A percentile compares a stretch with the other conserved stretches of the same genome.
Evolutionary conservation across 805 yeast species (phyloP).

Genomic region (Kodamaea neixiangensis): DNA sequence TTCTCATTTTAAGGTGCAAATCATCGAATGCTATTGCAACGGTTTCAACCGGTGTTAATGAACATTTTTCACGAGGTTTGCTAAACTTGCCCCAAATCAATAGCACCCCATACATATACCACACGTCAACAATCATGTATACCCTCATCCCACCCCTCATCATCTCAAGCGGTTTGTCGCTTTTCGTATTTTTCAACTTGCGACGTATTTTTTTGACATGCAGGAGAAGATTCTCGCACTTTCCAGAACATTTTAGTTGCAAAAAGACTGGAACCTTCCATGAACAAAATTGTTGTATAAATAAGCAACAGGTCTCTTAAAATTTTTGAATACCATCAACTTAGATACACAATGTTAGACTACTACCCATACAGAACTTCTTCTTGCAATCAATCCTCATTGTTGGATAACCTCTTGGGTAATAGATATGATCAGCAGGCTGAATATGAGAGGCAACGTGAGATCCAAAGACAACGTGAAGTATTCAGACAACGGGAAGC

Average conservation of each 20-base stretch:
- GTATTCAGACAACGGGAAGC: conserved; percentile 3
- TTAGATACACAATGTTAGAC: conserved; percentile 4
- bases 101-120: not conserved
- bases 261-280: conserved; percentile 5
- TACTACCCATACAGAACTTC: conserved; percentile 5
- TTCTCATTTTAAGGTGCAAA: too few relatives aligned
- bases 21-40: too few relatives aligned
- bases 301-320: not conserved
- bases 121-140: too few relatives aligned
- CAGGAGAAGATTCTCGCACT: conserved; percentile 5
- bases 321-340: not conserved
- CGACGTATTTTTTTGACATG: not conserved
- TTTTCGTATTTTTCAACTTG: not conserved
- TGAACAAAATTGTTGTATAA: not conserved
- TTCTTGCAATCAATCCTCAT: not conserved
- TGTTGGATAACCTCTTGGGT: conserved; percentile 5
- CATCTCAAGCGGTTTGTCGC: not conserved
- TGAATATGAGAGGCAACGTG: conserved; percentile 7
- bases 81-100: not conserved
- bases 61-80: not conserved
- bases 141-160: not conserved
- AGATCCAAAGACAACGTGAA: conserved; percentile 6
- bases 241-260: conserved; percentile 5
- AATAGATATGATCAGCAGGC: not conserved
- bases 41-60: too few relatives aligned